Percentiles rank a stretch among this genome's conserved stretches.
phyloP scores from a whole-genome alignment of 2,329 filamentous ascomycete genomes.

The Alternaria sp. region DNA sequence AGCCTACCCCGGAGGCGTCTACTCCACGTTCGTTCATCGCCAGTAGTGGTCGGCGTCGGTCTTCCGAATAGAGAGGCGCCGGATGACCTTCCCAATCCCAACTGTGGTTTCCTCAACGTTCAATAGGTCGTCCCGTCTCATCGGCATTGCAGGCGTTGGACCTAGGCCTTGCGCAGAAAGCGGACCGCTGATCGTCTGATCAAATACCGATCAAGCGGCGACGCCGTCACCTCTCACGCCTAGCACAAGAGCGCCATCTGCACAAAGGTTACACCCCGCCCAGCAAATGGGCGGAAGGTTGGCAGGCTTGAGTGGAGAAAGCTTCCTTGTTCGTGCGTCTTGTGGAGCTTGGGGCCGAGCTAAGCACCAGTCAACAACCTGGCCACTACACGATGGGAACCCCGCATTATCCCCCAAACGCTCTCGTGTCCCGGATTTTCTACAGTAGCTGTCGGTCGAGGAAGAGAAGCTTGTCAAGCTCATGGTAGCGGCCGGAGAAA shows the following conservation, averaged over 20 bases:
- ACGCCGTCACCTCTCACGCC: not conserved
- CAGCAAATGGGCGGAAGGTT: slow-evolving; percentile 18
- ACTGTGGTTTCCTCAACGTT: not conserved
- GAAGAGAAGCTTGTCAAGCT: not conserved
- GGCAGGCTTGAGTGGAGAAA: slow-evolving; percentile 28
- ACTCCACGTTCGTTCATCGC: slow-evolving; percentile 8
- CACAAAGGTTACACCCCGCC: slow-evolving; percentile 27
- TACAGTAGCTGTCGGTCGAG: not conserved
- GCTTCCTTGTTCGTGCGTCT: slow-evolving; percentile 23
- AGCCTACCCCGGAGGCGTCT: not conserved
- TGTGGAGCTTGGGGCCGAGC: slow-evolving; percentile 23
- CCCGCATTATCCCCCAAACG: slow-evolving; percentile 18
- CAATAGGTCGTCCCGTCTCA: slow-evolving; percentile 1
- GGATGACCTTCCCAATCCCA: slow-evolving; percentile 11
- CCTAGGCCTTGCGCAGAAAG: slow-evolving; percentile 4
- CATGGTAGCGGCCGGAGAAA: slow-evolving; percentile 1
- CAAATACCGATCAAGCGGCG: not conserved
- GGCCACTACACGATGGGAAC: slow-evolving; percentile 3
- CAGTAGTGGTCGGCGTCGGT: not conserved
- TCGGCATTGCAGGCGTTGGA: slow-evolving; percentile 8
- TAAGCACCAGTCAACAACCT: slow-evolving; percentile 11
- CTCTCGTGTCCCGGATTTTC: slow-evolving; percentile 6
- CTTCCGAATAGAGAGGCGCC: slow-evolving; percentile 2
- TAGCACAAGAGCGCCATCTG: not conserved
- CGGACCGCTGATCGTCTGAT: slow-evolving; percentile 7